Base-by-base conservation (phyloP, 2,329 filamentous ascomycete species). In the Colletotrichum agaves region DNA sequence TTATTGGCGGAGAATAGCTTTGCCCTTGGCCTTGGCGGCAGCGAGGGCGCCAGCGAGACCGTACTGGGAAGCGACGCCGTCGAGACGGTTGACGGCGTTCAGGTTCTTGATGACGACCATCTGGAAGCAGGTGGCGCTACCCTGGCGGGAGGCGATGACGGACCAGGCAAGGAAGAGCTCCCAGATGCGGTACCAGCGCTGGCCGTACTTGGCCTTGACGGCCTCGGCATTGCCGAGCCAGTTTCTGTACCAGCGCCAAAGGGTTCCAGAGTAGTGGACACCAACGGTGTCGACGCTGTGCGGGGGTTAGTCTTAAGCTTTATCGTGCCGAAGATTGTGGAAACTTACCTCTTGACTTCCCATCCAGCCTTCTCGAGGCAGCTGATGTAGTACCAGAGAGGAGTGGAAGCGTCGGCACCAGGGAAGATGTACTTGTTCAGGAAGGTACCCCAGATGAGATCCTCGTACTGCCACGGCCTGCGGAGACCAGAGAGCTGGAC, bases 381-480 rank as follows among this genome's bases (percentile, higher is more conserved):
- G 80, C 93, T 89, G 74, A 97, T 85, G 75, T 96, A 93, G 81
- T 91, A 96, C 73, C 93, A 93, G 55, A 99, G 89, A 58, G 96
- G 96, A 66, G 94, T 97, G 47, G 93, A 97, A 59, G 96, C 96
- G 78, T 98, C 96, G 58, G 96, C 96, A 78, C 96, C 96, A 37
- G 94, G 96, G 88, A 98, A 98, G 79, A 98, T 87, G 82, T 98
- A 97, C 85, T 97, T 98, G 90, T 98, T 98, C 94, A 98, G 97
- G 88, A 98, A 98, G 52, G 98, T 87, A 78, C 96, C 96, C 96
- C 96, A 98, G 80, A 95, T 92, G 58, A 98, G 88, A 82, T 98
- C 95, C 85, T 98, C 94, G 77, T 97, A 98, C 81, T 98, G 96
- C 96, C 96, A 98, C 71, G 87, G 85, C 85, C 97, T 97, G 74